Conservation (phyloP, 2,329 filamentous ascomycete genomes). For the Aureobasidium sp. region DNA sequence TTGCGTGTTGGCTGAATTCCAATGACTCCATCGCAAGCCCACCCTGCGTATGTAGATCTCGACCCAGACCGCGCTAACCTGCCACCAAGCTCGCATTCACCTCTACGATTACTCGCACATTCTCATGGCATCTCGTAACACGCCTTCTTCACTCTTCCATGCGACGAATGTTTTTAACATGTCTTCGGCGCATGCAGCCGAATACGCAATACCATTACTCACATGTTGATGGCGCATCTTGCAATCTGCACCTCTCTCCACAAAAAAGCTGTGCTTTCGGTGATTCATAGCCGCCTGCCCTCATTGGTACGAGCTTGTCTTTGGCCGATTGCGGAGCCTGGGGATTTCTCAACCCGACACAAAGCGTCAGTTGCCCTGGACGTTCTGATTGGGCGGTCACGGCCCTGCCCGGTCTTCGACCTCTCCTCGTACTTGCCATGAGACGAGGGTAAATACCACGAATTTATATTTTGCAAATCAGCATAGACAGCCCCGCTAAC, state of each 20-base stretch:
- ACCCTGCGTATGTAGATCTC: slow-evolving; percentile 5
- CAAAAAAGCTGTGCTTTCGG: background rate
- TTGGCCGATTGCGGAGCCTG: slow-evolving; percentile 6
- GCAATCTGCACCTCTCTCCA: slow-evolving; percentile 12
- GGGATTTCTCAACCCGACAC: slow-evolving; percentile 1
- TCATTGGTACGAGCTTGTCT: background rate
- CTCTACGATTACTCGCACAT: slow-evolving; percentile 10
- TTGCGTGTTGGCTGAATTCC: slow-evolving; percentile 4
- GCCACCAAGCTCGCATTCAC: background rate
- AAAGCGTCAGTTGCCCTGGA: background rate
- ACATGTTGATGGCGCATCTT: background rate
- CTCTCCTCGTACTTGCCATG: background rate
- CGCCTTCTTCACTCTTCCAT: background rate
- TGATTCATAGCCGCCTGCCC: slow-evolving; percentile 9
- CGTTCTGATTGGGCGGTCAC: background rate
- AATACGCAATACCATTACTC: background rate
- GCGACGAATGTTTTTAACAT: background rate
- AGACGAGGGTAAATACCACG: background rate
- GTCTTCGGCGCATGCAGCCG: background rate
- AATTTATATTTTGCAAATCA: background rate
- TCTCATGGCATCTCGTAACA: slow-evolving; percentile 1
- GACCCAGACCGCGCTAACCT: slow-evolving; percentile 8
- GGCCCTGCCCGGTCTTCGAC: background rate
- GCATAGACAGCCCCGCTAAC: background rate
- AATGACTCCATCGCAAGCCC: slow-evolving; percentile 1